These are phyloP conservation scores for Otatea glauca DNA, from an alignment of 176 grass and related monocot species.

Conservation along the genomic window DNA sequence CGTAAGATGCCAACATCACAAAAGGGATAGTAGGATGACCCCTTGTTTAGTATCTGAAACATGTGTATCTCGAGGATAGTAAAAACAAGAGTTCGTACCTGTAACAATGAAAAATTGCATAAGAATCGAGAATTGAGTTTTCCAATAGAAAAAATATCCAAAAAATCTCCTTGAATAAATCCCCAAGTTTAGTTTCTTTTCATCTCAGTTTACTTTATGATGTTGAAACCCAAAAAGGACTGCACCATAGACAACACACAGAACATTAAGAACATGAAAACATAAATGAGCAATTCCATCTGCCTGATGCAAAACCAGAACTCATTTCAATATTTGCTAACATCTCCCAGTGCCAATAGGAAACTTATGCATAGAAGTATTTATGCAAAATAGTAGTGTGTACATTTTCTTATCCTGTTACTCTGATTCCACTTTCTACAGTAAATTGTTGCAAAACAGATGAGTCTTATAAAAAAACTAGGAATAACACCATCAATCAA, in stretches of 20 bases:
- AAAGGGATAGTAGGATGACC: slow-evolving; percentile 35
- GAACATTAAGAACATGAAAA: slow-evolving; percentile 10
- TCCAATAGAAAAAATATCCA: background rate
- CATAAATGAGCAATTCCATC: background rate
- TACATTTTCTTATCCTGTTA: background rate
- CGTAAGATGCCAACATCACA: slow-evolving; percentile 50
- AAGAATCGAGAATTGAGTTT: slow-evolving; percentile 18
- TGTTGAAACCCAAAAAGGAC: slow-evolving; percentile 2
- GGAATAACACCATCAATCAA: background rate
- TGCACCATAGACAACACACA: background rate
- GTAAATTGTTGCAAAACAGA: background rate
- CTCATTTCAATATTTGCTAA: slow-evolving; percentile 16
- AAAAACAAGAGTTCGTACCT: slow-evolving; percentile 47
- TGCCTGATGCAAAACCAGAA: slow-evolving; percentile 9
- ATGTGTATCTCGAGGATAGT: slow-evolving; percentile 27
- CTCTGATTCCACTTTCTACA: background rate
- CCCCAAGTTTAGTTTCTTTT: slow-evolving; percentile 15
- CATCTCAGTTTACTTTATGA: background rate
- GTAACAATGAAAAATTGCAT: slow-evolving; percentile 36
- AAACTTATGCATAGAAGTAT: slow-evolving; percentile 2
- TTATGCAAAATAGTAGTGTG: background rate
- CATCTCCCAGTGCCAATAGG: background rate
- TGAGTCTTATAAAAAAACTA: slow-evolving; percentile 19
- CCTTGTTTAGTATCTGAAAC: slow-evolving; percentile 38
- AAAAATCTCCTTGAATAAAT: slow-evolving; percentile 6